Conservation (phyloP, 345 rosid genomes). For the Eutrema japonicum region DNA sequence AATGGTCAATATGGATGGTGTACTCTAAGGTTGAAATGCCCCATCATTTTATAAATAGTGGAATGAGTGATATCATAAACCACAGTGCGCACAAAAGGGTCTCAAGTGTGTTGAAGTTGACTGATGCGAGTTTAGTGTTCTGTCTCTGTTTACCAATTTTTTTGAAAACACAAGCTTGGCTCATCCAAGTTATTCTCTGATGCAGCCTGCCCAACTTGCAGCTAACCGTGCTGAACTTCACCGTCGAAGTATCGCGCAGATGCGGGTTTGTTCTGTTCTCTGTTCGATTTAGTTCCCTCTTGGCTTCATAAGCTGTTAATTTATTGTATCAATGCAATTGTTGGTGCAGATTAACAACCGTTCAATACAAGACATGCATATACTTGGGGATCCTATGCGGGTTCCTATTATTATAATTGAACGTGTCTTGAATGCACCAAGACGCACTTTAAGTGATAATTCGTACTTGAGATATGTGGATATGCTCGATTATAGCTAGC, state of each 20-base stretch:
- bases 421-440: constrained; percentile 83
- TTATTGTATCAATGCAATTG: constrained; percentile 20
- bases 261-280: constrained; percentile 65
- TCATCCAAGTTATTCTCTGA: constrained; percentile 29
- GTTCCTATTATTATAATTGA: constrained; percentile 85
- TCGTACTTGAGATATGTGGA: constrained; percentile 73
- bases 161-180: constrained; percentile 24
- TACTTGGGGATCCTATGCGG: constrained; percentile 81
- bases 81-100: constrained; percentile 61
- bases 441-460: constrained; percentile 77
- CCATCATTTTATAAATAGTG: constrained; percentile 78
- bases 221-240: constrained; percentile 93
- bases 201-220: constrained; percentile 83
- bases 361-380: constrained; percentile 88
- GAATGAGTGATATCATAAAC: constrained; percentile 65
- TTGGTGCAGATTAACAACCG: constrained; percentile 78
- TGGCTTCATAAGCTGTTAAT: constrained; percentile 5
- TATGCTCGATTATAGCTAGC: constrained; percentile 48
- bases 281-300: neutral
- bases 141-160: constrained; percentile 3
- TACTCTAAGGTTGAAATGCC: constrained; percentile 97
- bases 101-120: constrained; percentile 65
- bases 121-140: constrained; percentile 60
- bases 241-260: constrained; percentile 92
- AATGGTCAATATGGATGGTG: constrained; percentile 99